Percentiles rank a stretch among this genome's conserved stretches.
Conservation (phyloP, 2,329 filamentous ascomycete genomes). For the Sclerotinia minor region DNA sequence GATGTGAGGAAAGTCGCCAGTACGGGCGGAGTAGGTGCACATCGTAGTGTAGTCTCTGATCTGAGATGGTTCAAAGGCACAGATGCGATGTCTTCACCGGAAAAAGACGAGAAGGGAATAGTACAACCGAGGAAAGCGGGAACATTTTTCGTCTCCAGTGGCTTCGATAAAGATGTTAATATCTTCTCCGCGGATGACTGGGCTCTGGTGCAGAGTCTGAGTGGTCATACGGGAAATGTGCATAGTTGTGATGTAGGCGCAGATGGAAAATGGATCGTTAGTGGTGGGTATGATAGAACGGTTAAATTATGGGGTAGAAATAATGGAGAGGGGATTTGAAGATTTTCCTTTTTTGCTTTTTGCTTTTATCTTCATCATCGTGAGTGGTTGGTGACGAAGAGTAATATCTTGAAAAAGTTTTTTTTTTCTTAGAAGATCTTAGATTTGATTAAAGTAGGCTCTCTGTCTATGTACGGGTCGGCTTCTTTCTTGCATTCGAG, state of each 20-base stretch:
- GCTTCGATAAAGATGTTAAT: constrained; percentile 94
- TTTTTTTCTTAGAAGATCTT: too few species aligned
- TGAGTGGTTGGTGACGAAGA: constrained; percentile 8
- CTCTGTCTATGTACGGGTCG: not conserved
- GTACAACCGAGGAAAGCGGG: constrained; percentile 78
- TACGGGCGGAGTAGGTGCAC: constrained; percentile 83
- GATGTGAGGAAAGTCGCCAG: constrained; percentile 87
- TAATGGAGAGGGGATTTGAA: constrained; percentile 58
- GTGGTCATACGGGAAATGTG: constrained; percentile 89
- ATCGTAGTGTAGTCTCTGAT: constrained; percentile 88
- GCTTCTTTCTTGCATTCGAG: not conserved
- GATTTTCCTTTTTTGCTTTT: not conserved
- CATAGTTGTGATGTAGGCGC: constrained; percentile 84
- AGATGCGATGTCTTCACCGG: constrained; percentile 68
- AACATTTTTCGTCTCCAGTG: constrained; percentile 86
- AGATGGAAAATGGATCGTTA: constrained; percentile 90
- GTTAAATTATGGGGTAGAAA: constrained; percentile 96
- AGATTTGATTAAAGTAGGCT: not conserved
- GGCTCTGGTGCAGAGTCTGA: constrained; percentile 82
- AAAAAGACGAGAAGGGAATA: constrained; percentile 64
- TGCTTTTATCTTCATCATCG: too few species aligned
- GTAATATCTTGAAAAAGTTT: not conserved
- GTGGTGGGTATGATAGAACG: constrained; percentile 89
- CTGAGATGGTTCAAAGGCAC: constrained; percentile 89
- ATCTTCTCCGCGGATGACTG: constrained; percentile 97